Evolutionary conservation across 495 filamentous ascomycete species (phyloP).

Genomic region (Neurospora terricola): DNA sequence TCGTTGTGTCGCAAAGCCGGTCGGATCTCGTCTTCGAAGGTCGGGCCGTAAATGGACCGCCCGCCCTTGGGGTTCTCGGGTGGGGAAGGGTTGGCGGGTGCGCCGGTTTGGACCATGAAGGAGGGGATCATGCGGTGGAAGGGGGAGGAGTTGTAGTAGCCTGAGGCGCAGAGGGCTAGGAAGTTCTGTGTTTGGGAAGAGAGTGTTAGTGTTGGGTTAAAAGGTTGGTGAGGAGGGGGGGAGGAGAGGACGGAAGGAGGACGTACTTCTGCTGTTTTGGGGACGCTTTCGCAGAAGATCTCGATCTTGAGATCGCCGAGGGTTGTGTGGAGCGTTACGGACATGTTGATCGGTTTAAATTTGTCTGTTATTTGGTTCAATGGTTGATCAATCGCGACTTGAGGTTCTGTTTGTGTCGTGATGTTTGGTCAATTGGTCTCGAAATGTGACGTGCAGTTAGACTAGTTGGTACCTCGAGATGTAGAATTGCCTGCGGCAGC

Average conservation of each 20-base stretch:
- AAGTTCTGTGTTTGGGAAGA: too few species aligned
- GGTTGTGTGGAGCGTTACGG: constrained; percentile 74
- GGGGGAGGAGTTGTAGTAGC: constrained; percentile 77
- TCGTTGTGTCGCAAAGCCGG: constrained; percentile 76
- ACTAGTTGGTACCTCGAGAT: neutral
- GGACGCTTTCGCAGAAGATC: constrained; percentile 89
- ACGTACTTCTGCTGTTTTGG: constrained; percentile 70
- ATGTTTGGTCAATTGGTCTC: neutral
- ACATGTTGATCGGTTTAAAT: constrained; percentile 31
- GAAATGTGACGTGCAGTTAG: neutral
- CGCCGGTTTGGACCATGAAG: constrained; percentile 91
- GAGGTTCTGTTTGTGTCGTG: neutral
- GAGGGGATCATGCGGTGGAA: constrained; percentile 83
- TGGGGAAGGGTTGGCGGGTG: constrained; percentile 51
- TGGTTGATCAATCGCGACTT: neutral
- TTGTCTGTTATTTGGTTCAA: neutral
- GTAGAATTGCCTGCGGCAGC: neutral
- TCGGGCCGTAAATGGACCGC: constrained; percentile 71
- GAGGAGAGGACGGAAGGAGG: constrained; percentile 49
- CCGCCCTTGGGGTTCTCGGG: constrained; percentile 63
- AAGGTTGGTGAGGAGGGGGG: too few species aligned
- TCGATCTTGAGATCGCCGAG: constrained; percentile 91
- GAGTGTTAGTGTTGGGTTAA: too few species aligned
- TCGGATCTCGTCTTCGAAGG: constrained; percentile 88
- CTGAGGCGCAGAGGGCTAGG: constrained; percentile 84